Percentiles rank a stretch among this genome's conserved stretches.
phyloP scores from a whole-genome alignment of 371 early-diverging fungal genomes.

The Actinomucor elegans region DNA sequence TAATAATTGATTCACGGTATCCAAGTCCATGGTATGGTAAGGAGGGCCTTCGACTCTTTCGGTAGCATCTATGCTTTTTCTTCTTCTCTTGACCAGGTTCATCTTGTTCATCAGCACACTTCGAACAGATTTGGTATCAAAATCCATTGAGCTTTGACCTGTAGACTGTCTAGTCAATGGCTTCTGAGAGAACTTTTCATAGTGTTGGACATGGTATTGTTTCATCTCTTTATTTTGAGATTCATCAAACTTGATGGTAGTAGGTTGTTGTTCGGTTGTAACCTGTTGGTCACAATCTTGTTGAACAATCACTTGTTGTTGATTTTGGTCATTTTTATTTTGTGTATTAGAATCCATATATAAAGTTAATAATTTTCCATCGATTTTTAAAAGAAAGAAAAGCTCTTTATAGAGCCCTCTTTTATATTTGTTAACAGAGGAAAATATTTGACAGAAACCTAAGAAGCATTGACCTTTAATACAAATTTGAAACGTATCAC shows the following conservation, averaged over 20 bases:
- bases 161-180: conserved; percentile 35
- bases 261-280: not conserved
- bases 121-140: conserved; percentile 42
- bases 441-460: conserved; percentile 9
- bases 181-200: conserved; percentile 34
- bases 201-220: conserved; percentile 18
- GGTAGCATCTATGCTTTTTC: conserved; percentile 14
- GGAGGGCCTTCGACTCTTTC: conserved; percentile 46
- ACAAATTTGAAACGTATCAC: conserved; percentile 2
- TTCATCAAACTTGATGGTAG: conserved; percentile 22
- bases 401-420: too few species aligned
- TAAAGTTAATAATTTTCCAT: too few species aligned
- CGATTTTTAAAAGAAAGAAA: too few species aligned
- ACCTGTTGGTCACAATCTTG: not conserved
- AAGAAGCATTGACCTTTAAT: conserved; percentile 1
- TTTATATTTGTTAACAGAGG: not conserved
- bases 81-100: conserved; percentile 33
- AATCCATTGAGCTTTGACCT: conserved; percentile 19
- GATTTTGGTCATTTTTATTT: not conserved
- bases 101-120: conserved; percentile 38
- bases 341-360: not conserved
- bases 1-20: conserved; percentile 57
- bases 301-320: not conserved
- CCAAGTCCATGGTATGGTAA: conserved; percentile 57
- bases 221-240: conserved; percentile 18